phyloP scores from a whole-genome alignment of 192 early-diverging fungal genomes.

The Linnemannia zychae region DNA sequence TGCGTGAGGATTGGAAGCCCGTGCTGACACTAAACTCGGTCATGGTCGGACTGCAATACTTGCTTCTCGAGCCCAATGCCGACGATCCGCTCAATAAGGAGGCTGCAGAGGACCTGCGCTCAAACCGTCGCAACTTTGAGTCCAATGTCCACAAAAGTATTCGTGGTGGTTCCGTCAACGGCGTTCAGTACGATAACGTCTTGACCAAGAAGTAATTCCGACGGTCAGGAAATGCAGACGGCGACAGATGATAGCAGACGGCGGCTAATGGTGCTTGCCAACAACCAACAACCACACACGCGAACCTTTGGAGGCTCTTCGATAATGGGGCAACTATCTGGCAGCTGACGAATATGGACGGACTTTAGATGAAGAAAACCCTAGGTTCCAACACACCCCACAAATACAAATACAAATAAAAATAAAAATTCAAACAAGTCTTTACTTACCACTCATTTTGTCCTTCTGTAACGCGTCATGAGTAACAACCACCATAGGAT shows the following conservation, averaged over 20 bases:
- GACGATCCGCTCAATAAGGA: constrained; percentile 99
- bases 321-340: background rate
- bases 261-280: background rate
- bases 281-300: background rate
- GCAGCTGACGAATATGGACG: background rate
- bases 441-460: background rate
- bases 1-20: constrained; percentile 99
- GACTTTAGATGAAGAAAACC: background rate
- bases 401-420: background rate
- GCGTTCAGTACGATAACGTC: constrained; percentile 80
- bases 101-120: constrained; percentile 86
- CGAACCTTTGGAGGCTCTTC: background rate
- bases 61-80: constrained; percentile 95
- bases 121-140: constrained; percentile 79
- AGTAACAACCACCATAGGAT: too few species aligned
- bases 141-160: constrained; percentile 83
- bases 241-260: background rate
- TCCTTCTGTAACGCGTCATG: background rate
- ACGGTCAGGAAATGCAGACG: background rate
- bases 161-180: constrained; percentile 79
- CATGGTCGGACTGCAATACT: constrained; percentile 90
- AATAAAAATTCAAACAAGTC: background rate
- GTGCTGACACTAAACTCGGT: constrained; percentile 95
- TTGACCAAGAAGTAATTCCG: constrained; percentile 48
- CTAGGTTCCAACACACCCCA: background rate